These are phyloP conservation scores for Colletotrichum kahawae DNA, from an alignment of 2,329 filamentous ascomycete genomes.

Conservation along the genomic window DNA sequence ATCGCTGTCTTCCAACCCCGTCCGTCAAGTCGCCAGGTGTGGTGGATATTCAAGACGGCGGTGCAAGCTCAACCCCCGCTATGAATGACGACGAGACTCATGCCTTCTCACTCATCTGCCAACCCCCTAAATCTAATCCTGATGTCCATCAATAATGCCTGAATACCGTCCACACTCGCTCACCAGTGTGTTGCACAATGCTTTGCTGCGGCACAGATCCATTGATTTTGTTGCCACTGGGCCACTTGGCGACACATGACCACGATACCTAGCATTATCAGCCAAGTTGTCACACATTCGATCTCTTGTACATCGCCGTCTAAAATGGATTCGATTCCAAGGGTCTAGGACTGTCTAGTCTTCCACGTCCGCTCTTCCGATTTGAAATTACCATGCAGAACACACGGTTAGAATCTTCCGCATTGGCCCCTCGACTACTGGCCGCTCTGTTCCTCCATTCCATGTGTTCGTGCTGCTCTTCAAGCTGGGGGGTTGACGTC, in stretches of 20 bases:
- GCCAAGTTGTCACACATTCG: not conserved
- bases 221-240: not conserved
- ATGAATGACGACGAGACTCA: not conserved
- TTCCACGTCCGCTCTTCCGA: not conserved
- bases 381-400: conserved; percentile 3
- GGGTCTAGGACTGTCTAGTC: not conserved
- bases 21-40: not conserved
- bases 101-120: not conserved
- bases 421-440: not conserved
- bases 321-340: not conserved
- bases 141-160: not conserved
- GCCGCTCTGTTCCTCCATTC: not conserved
- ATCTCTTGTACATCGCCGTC: not conserved
- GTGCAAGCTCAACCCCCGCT: not conserved
- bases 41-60: not conserved
- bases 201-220: not conserved
- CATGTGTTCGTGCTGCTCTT: not conserved
- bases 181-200: not conserved
- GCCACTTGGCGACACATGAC: not conserved
- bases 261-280: not conserved
- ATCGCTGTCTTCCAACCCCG: not conserved
- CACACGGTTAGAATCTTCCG: not conserved
- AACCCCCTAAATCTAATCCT: not conserved
- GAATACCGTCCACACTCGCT: not conserved
- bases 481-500: conserved; percentile 17